Conservation (phyloP, 768 basidiomycete species). For the Clitopilus passeckerianus region DNA sequence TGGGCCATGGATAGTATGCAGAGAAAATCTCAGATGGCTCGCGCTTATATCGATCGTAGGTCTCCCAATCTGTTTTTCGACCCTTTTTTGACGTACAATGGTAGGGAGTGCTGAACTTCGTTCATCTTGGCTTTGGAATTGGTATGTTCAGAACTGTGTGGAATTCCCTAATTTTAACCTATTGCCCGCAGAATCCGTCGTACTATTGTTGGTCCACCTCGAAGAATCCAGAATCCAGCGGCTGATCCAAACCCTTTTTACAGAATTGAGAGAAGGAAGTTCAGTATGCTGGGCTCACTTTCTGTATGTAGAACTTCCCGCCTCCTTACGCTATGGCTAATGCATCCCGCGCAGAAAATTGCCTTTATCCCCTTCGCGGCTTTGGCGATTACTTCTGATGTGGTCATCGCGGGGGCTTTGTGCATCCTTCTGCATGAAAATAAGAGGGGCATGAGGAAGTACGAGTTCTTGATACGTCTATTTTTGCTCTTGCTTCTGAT, state of each 20-base stretch:
- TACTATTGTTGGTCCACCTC: constrained; percentile 17
- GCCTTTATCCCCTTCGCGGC: constrained; percentile 39
- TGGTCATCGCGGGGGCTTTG: constrained; percentile 34
- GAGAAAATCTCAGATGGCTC: constrained; percentile 22
- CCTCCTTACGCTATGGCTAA: neutral
- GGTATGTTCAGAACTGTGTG: constrained; percentile 15
- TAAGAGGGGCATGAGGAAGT: constrained; percentile 25
- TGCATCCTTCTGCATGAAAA: constrained; percentile 35
- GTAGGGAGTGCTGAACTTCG: constrained; percentile 14
- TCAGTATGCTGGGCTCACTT: neutral
- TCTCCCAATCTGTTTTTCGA: neutral
- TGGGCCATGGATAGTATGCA: constrained; percentile 20
- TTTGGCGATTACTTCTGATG: constrained; percentile 39
- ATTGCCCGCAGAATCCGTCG: constrained; percentile 23
- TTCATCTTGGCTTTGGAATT: constrained; percentile 30
- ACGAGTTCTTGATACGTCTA: too few species aligned
- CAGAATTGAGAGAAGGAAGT: neutral
- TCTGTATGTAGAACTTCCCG: neutral
- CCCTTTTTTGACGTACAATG: neutral
- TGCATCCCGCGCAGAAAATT: constrained; percentile 17
- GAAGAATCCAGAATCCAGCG: neutral
- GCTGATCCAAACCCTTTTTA: neutral
- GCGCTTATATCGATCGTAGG: constrained; percentile 19
- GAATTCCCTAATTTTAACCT: neutral
- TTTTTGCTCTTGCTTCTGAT: neutral